A percentile compares a stretch with the other conserved stretches of the same genome.
These are phyloP conservation scores for Globisporangium megalacanthum DNA, from an alignment of 352 stramenopile species.

Conservation along the genomic window DNA sequence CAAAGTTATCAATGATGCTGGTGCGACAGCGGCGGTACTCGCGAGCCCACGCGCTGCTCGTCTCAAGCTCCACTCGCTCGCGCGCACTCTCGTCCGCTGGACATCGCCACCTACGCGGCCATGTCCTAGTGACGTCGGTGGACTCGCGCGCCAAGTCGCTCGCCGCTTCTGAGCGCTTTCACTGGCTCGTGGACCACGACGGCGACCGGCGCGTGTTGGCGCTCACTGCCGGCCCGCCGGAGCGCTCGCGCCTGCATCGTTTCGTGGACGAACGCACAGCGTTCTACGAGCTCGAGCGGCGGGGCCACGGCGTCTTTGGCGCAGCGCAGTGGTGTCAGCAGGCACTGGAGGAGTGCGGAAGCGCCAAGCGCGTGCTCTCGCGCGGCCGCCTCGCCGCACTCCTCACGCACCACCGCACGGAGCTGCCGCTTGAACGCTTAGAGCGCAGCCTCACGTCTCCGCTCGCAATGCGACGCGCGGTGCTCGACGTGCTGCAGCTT, in stretches of 20 bases:
- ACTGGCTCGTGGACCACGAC: conserved; percentile 20
- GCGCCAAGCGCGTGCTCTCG: conserved; percentile 46
- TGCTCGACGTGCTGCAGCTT: conserved; percentile 59
- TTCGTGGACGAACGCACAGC: conserved; percentile 23
- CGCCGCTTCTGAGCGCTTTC: conserved; percentile 24
- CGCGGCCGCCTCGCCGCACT: conserved; percentile 42
- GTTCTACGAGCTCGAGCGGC: conserved; percentile 66
- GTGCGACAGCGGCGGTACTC: conserved; percentile 6
- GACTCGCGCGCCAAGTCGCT: conserved; percentile 18
- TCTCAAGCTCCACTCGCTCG: not conserved
- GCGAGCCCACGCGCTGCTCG: not conserved
- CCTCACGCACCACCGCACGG: conserved; percentile 41
- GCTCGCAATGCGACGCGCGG: conserved; percentile 44
- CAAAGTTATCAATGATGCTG: conserved; percentile 11
- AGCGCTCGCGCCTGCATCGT: conserved; percentile 19
- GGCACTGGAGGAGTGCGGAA: conserved; percentile 53
- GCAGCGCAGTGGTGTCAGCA: conserved; percentile 61
- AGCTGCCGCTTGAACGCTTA: conserved; percentile 31
- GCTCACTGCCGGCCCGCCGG: conserved; percentile 20
- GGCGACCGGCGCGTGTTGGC: conserved; percentile 29
- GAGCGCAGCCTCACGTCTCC: conserved; percentile 34
- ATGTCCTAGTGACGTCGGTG: conserved; percentile 25
- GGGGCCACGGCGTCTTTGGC: conserved; percentile 48
- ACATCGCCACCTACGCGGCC: conserved; percentile 10
- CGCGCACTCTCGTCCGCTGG: not conserved